phyloP scores from a whole-genome alignment of 805 yeast species.

The Metschnikowia peoriensis region DNA sequence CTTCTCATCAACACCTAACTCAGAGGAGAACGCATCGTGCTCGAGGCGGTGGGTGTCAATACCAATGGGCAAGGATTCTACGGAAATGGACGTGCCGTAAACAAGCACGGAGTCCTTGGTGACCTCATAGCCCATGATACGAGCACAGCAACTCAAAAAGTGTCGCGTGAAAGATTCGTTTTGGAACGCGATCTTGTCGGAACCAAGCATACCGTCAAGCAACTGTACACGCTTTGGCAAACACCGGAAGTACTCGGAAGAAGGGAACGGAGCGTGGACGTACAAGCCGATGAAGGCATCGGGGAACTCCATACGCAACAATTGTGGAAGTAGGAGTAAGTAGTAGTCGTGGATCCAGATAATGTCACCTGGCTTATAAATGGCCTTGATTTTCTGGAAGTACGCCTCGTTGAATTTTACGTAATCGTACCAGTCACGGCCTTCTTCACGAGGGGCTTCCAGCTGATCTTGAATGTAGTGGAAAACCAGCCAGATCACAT shows the following conservation, averaged over 20 bases:
- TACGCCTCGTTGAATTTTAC: constrained; percentile 89
- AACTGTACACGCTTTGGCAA: constrained; percentile 78
- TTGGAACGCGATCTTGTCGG: constrained; percentile 85
- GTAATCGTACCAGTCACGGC: constrained; percentile 80
- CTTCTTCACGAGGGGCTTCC: constrained; percentile 65
- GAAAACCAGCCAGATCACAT: constrained; percentile 89
- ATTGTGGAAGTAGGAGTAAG: constrained; percentile 74
- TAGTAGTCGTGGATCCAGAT: constrained; percentile 94
- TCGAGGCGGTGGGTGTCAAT: constrained; percentile 74
- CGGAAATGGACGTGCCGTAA: constrained; percentile 73
- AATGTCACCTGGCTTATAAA: constrained; percentile 85
- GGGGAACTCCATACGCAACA: constrained; percentile 74
- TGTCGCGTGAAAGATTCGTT: constrained; percentile 84
- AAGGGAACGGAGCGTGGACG: constrained; percentile 91
- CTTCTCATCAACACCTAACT: constrained; percentile 53
- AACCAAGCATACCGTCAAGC: constrained; percentile 88
- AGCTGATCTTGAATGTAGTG: constrained; percentile 86
- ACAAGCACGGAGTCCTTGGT: constrained; percentile 56
- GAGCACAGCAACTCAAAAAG: constrained; percentile 84
- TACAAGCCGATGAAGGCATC: constrained; percentile 74
- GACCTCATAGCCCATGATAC: constrained; percentile 81
- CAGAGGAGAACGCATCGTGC: constrained; percentile 50
- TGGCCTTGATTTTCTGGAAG: constrained; percentile 68
- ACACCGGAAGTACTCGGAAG: constrained; percentile 90
- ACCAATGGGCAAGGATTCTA: constrained; percentile 84